These are phyloP conservation scores for Canariomyces notabilis DNA, from an alignment of 2,329 filamentous ascomycete genomes.

Conservation along the genomic window DNA sequence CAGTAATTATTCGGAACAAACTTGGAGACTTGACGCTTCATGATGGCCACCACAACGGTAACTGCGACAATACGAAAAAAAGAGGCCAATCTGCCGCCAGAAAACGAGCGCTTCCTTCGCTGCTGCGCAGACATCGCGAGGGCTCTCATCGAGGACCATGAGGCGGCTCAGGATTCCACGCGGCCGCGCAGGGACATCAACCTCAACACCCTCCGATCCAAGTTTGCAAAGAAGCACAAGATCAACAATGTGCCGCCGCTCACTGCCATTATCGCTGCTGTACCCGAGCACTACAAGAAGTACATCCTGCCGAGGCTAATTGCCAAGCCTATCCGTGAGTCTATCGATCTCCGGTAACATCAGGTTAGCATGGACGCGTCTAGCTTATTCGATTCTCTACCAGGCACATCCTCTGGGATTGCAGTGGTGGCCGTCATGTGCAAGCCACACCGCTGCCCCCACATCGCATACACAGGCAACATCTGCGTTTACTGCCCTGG, in stretches of 20 bases:
- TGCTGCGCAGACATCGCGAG: slow-evolving; percentile 95
- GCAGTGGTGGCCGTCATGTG: slow-evolving; percentile 99
- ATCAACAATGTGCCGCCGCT: slow-evolving; percentile 83
- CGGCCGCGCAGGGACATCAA: slow-evolving; percentile 82
- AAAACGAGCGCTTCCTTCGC: slow-evolving; percentile 90
- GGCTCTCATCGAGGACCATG: slow-evolving; percentile 89
- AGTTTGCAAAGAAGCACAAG: slow-evolving; percentile 88
- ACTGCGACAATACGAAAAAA: slow-evolving; percentile 69
- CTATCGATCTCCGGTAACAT: background rate
- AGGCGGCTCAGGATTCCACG: slow-evolving; percentile 68
- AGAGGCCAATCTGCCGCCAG: slow-evolving; percentile 70
- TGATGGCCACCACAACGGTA: slow-evolving; percentile 34
- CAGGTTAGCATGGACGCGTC: background rate
- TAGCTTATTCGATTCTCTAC: background rate
- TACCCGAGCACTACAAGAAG: slow-evolving; percentile 99
- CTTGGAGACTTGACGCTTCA: background rate
- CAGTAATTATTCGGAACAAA: background rate
- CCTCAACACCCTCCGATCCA: slow-evolving; percentile 79
- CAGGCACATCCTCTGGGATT: slow-evolving; percentile 90
- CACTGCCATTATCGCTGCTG: slow-evolving; percentile 94
- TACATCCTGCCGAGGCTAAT: slow-evolving; percentile 95
- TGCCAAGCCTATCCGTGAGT: slow-evolving; percentile 85
- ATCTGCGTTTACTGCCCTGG: slow-evolving; percentile 99
- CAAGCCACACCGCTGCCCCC: slow-evolving; percentile 94
- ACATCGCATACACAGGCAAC: slow-evolving; percentile 97